These are phyloP conservation scores for Azolla pinnata DNA, from an alignment of 75 land plant genomes.

Conservation along the genomic window DNA sequence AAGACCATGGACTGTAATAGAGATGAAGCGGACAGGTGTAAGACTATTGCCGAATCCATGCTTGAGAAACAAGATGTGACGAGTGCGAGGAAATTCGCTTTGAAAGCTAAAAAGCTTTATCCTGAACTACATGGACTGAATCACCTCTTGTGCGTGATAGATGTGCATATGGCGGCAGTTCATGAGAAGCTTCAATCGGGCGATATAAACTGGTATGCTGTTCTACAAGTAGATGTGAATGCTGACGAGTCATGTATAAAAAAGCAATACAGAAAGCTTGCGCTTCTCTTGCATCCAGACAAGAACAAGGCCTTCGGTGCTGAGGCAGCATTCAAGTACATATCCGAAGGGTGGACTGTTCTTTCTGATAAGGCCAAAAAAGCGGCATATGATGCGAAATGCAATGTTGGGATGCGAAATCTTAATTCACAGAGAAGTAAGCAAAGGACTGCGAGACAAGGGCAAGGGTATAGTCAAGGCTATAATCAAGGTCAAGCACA, in stretches of 20 bases:
- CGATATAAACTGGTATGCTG: conserved; percentile 32
- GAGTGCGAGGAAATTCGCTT: conserved; percentile 57
- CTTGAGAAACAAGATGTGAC: conserved; percentile 38
- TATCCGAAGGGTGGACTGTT: conserved; percentile 46
- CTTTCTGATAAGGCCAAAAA: conserved; percentile 44
- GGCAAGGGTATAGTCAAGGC: neutral
- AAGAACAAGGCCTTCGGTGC: conserved; percentile 33
- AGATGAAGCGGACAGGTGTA: conserved; percentile 66
- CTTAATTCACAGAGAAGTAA: neutral
- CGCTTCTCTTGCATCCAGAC: conserved; percentile 41
- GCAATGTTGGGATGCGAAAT: neutral
- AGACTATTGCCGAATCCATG: conserved; percentile 59
- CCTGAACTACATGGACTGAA: conserved; percentile 63
- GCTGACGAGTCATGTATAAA: conserved; percentile 22
- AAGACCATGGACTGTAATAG: conserved; percentile 70
- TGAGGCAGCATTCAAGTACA: conserved; percentile 40
- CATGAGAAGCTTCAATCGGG: conserved; percentile 7
- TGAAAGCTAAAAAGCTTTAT: conserved; percentile 54
- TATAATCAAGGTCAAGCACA: neutral
- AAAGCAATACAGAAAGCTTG: conserved; percentile 42
- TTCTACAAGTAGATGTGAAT: conserved; percentile 44
- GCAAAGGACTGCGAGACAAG: neutral
- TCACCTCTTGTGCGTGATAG: conserved; percentile 63
- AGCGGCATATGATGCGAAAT: conserved; percentile 23
- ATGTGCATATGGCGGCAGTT: conserved; percentile 54